Evolutionary conservation across 352 stramenopile species (phyloP).

Genomic region (Globisporangium mamillatum): DNA sequence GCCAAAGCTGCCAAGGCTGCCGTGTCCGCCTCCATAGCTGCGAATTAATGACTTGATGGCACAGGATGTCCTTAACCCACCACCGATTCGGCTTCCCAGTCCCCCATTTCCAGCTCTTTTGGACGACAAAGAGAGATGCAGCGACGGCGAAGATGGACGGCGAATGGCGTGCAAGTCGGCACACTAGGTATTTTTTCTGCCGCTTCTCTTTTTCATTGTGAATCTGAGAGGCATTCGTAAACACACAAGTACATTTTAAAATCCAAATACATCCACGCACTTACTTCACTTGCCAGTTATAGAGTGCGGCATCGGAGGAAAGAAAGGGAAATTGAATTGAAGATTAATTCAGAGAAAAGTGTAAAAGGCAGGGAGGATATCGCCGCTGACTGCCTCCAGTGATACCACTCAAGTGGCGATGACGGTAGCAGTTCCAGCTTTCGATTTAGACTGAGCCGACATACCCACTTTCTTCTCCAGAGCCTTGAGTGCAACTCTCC

Average conservation of each 20-base stretch:
- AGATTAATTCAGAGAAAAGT: not conserved
- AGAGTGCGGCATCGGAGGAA: no score
- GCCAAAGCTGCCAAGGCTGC: conserved; percentile 37
- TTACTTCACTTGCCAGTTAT: not conserved
- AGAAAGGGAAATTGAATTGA: not conserved
- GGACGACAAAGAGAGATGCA: conserved; percentile 8
- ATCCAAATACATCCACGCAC: conserved; percentile 6
- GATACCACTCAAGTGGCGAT: not conserved
- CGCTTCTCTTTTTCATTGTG: conserved; percentile 8
- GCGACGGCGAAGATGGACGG: not conserved
- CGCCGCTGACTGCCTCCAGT: no score
- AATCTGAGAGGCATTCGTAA: conserved; percentile 9
- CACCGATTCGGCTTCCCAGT: not conserved
- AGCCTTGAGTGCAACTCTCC: not conserved
- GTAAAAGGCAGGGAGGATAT: no score
- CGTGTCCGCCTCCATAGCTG: conserved; percentile 40
- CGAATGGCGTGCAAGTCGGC: not conserved
- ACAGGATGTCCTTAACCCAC: not conserved
- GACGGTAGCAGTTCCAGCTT: not conserved
- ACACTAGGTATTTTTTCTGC: conserved; percentile 6
- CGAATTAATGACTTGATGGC: conserved; percentile 19
- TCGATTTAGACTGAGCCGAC: not conserved
- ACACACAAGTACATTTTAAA: conserved; percentile 9
- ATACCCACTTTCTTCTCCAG: not conserved
- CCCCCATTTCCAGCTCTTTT: conserved; percentile 8